phyloP scores from a whole-genome alignment of 768 basidiomycete genomes.

The Rhodosporidiobolus sp. region DNA sequence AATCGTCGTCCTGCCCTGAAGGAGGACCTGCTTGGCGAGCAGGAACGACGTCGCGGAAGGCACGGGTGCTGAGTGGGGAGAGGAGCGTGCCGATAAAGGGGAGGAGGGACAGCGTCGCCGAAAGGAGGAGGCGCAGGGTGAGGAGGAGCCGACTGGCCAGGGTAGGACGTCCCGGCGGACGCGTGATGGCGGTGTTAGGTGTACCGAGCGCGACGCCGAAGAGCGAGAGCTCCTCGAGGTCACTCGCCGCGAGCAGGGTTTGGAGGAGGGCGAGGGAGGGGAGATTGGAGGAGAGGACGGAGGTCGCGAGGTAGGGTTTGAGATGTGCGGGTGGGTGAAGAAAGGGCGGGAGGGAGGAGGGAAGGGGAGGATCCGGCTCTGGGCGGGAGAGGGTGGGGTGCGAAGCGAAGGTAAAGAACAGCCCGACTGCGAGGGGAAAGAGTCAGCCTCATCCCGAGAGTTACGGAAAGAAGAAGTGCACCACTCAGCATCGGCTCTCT shows the following conservation, averaged over 20 bases:
- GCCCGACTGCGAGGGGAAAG: not conserved
- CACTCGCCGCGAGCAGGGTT: not conserved
- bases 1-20: too few species aligned
- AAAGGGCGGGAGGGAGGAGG: not conserved
- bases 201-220: not conserved
- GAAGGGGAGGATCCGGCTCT: not conserved
- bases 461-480: not conserved
- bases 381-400: not conserved
- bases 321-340: not conserved
- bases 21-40: too few species aligned
- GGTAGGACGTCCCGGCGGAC: not conserved
- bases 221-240: constrained; percentile 10
- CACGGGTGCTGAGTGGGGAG: not conserved
- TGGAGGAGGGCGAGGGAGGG: constrained; percentile 7
- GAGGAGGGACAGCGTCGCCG: not conserved
- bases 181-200: not conserved
- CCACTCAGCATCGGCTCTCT: not conserved
- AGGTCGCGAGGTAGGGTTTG: not conserved
- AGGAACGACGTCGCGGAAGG: too few species aligned
- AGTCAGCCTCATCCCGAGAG: not conserved
- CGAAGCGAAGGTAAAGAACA: constrained; percentile 3
- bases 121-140: not conserved
- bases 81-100: not conserved
- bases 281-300: not conserved
- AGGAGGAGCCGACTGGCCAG: not conserved